Base-by-base conservation (phyloP, 2,329 filamentous ascomycete species). In the Ascochyta lentis region DNA sequence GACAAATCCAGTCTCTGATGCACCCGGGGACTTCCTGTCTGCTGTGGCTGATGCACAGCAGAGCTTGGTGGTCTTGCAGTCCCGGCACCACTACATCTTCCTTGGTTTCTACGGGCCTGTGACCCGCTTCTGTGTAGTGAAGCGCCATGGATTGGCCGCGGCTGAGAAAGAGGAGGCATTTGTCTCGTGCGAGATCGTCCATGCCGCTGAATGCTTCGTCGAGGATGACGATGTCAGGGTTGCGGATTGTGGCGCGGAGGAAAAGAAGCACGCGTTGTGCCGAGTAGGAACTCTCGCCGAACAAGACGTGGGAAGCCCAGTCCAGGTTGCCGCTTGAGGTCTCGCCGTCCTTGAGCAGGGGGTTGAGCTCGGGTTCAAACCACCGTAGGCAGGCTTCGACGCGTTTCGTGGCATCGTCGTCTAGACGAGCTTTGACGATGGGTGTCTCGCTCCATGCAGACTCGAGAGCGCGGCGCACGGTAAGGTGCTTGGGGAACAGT, bases 371-470 rank as follows among this genome's bases (percentile, higher is more conserved):
- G 0, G 81, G 73, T 60, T 88, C 85, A 72, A 98, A 99, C 86
- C 89, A 93, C 15, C 79, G 77, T 29, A 99, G 81, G 19, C 85
- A 85, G 0, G 87, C 85, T 43, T 91, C 86, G 0, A 96, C 86
- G 45, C 85, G 84, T 2, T 77, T 76, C 24, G 79, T 80, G 0
- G 86, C 84, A 9, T 83, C 76, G 0, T 78, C 71, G 34, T 86
- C 82, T 1, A 98, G 78, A 39, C 79, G 83, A 0, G 95, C 89
- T 58, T 83, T 86, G 1, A 87, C 83, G 15, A 89, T 82, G 64
- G 96, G 96, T 0, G 95, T 96, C 54, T 96, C 91, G 1, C 92
- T 89, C 89, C 92, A 98, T 0, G 94, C 92, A 45, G 89, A 94
- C 71, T 95, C 91, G 0, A 99, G 74, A 0, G 91, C 84, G 45